Base-by-base conservation (phyloP, 2,329 filamentous ascomycete genomes). In the Rutstroemia sp. region DNA sequence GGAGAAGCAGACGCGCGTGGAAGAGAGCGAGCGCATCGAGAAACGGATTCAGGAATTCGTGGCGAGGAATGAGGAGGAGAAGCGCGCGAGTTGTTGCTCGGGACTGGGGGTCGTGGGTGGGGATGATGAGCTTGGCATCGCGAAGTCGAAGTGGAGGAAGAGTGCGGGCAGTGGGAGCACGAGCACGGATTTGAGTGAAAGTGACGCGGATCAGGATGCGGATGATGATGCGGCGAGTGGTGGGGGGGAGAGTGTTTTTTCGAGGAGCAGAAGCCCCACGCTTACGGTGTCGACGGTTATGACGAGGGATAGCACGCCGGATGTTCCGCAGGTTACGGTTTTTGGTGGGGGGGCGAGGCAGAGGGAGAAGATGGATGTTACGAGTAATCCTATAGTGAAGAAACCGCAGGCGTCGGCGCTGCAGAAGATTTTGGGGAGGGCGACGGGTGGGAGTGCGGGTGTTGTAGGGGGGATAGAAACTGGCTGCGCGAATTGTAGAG, bases 211-310 rank as follows among this genome's bases (percentile, higher is more conserved):
- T 52, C 53, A 23, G 53, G 30, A 52, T 56, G 57, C 30, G 53
- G 30, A 58, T 21, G 53, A 56, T 39, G 57, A 58, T 44, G 34
- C 47, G 10, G 52, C 46, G 39, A 58, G 57, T 45, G 53, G 57
- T 21, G 50, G 45, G 4, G 45, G 44, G 7, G 55, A 57, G 19
- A 57, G 55, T 38, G 50, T 86, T 41, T 86, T 86, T 64, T 85
- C 81, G 14, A 73, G 81, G 42, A 79, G 79, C 39, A 74, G 81
- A 23, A 84, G 80, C 63, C 82, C 82, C 2, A 79, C 80, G 1
- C 69, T 75, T 23, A 56, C 53, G 16, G 53, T 56, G 25, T 56
- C 53, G 3, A 56, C 53, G 21, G 19, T 56, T 18, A 56, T 56
- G 54, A 56, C 53, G 12, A 16, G 46, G 19, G 57, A 58, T 37